Conservation (phyloP, 176 grass and related monocot species). For the Chrysopogon serrulatus region DNA sequence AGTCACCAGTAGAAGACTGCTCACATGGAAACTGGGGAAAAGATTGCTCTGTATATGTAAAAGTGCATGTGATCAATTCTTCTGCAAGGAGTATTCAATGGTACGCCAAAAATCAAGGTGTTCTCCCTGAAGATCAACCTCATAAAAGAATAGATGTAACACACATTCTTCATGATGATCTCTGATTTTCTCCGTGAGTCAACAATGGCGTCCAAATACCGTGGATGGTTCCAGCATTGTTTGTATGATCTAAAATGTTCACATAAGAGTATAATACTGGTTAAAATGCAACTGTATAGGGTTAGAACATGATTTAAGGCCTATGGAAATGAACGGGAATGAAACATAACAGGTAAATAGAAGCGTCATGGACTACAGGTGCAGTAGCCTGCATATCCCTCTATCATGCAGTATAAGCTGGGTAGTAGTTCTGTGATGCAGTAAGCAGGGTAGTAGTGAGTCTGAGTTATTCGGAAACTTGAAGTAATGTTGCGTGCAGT, state of each 20-base stretch:
- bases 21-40: not conserved
- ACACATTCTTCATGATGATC: not conserved
- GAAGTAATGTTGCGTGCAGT: no score
- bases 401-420: no score
- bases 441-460: no score
- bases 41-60: not conserved
- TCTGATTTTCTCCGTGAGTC: not conserved
- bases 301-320: not conserved
- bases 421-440: no score
- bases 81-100: not conserved
- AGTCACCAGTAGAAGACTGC: not conserved
- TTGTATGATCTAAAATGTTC: not conserved
- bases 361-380: not conserved
- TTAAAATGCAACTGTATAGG: not conserved
- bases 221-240: not conserved
- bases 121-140: not conserved
- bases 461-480: no score
- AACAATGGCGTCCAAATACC: not conserved
- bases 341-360: not conserved
- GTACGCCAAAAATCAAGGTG: not conserved
- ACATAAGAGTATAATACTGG: not conserved
- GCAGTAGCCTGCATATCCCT: not conserved
- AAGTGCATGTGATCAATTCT: not conserved
- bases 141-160: not conserved
- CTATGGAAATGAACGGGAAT: not conserved